These are phyloP conservation scores for Luvunga scandens DNA, from an alignment of 345 rosid genomes.

Conservation along the genomic window DNA sequence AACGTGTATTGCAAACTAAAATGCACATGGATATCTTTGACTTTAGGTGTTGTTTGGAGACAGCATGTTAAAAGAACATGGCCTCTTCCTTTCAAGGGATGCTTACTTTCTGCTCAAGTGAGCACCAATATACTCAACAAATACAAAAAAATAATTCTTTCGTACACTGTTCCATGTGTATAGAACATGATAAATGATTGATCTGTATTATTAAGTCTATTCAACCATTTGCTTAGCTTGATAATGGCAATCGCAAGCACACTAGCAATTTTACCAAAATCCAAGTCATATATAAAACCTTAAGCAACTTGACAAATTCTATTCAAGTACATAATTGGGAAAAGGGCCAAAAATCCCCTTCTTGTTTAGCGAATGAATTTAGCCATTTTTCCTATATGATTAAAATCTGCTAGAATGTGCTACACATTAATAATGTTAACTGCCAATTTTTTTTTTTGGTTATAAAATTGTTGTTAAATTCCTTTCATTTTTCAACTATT, in stretches of 20 bases:
- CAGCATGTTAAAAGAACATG: slow-evolving; percentile 5
- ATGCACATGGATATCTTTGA: slow-evolving; percentile 30
- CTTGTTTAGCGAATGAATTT: too few species aligned
- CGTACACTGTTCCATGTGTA: neutral
- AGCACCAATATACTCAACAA: slow-evolving; percentile 11
- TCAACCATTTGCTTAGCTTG: slow-evolving; percentile 13
- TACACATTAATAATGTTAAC: too few species aligned
- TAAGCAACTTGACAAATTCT: neutral
- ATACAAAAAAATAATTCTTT: neutral
- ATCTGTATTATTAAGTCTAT: neutral
- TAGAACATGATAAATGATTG: slow-evolving; percentile 3
- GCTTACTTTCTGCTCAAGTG: slow-evolving; percentile 24
- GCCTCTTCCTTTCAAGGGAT: slow-evolving; percentile 29
- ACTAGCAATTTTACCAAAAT: neutral
- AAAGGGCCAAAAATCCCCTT: too few species aligned
- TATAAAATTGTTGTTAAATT: too few species aligned
- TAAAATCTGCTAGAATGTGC: too few species aligned
- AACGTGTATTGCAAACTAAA: slow-evolving; percentile 22
- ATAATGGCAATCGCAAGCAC: neutral
- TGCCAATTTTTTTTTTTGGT: too few species aligned
- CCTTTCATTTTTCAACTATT: too few species aligned
- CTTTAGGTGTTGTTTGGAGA: slow-evolving; percentile 11
- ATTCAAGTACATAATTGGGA: neutral
- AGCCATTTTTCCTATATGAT: too few species aligned
- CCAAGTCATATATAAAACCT: neutral